These are phyloP conservation scores for Fraxinus xanthoxyloides DNA, from an alignment of 305 asterid species.

Conservation along the genomic window DNA sequence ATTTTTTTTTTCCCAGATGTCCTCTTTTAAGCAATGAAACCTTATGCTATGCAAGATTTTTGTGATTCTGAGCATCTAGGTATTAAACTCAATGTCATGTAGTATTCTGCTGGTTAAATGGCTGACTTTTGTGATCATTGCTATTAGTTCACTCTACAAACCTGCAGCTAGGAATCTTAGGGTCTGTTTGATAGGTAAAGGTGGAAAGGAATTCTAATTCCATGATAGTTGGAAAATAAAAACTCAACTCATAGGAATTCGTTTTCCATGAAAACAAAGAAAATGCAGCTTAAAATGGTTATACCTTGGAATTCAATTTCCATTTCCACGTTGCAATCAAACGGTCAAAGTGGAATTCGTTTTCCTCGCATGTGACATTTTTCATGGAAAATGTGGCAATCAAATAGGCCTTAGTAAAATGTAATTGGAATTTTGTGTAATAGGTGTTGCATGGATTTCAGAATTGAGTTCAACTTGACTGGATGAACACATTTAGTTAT, in stretches of 20 bases:
- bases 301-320: no score
- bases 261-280: no score
- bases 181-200: no score
- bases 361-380: no score
- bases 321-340: no score
- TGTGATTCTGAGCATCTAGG: constrained; percentile 10
- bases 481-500: background rate
- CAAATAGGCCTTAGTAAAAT: background rate
- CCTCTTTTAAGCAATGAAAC: background rate
- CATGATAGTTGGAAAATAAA: no score
- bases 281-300: no score
- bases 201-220: no score
- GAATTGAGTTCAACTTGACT: background rate
- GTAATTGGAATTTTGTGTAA: background rate
- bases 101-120: constrained; percentile 7
- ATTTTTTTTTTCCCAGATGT: background rate
- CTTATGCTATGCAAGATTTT: background rate
- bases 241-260: no score
- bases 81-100: background rate
- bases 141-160: background rate
- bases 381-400: no score
- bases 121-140: constrained; percentile 8
- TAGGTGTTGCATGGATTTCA: background rate
- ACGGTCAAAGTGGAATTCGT: no score
- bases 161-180: background rate